Conservation (phyloP, 202 grass and related monocot species). For the Musa balbisiana region DNA sequence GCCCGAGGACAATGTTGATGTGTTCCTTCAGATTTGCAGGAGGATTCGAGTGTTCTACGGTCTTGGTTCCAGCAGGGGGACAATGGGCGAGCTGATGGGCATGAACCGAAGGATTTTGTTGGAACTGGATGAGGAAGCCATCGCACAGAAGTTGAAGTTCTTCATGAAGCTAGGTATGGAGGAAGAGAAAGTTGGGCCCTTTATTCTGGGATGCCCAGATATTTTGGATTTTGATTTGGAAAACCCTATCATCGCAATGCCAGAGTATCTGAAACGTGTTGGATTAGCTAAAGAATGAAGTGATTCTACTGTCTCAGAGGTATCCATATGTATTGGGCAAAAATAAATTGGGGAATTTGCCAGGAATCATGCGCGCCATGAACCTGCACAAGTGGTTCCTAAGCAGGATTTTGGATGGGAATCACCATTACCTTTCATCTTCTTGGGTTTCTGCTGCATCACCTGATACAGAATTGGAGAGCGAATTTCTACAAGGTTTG, state of each 20-base stretch:
- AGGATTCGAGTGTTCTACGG: constrained; percentile 65
- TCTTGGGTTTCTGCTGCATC: constrained; percentile 46
- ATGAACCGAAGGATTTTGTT: constrained; percentile 52
- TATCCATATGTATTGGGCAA: constrained; percentile 65
- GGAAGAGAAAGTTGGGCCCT: constrained; percentile 37
- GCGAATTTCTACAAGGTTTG: constrained; percentile 41
- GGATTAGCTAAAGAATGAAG: constrained; percentile 33
- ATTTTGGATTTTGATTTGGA: constrained; percentile 57
- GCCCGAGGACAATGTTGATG: constrained; percentile 43
- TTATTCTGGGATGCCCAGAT: constrained; percentile 45
- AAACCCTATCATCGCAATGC: constrained; percentile 48
- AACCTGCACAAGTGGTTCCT: constrained; percentile 42
- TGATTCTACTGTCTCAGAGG: constrained; percentile 23
- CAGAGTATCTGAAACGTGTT: constrained; percentile 46
- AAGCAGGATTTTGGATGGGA: constrained; percentile 36
- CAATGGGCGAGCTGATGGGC: constrained; percentile 43
- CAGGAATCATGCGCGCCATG: constrained; percentile 45
- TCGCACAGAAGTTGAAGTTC: constrained; percentile 48
- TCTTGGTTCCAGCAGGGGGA: constrained; percentile 41
- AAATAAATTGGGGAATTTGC: constrained; percentile 64
- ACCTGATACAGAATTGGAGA: constrained; percentile 40
- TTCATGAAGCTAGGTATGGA: constrained; percentile 57
- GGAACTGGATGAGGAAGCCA: constrained; percentile 34
- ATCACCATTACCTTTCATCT: constrained; percentile 35
- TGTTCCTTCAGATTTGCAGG: constrained; percentile 40